Conservation (phyloP, 148 eudicot species). For the Persicaria tinctoria region DNA sequence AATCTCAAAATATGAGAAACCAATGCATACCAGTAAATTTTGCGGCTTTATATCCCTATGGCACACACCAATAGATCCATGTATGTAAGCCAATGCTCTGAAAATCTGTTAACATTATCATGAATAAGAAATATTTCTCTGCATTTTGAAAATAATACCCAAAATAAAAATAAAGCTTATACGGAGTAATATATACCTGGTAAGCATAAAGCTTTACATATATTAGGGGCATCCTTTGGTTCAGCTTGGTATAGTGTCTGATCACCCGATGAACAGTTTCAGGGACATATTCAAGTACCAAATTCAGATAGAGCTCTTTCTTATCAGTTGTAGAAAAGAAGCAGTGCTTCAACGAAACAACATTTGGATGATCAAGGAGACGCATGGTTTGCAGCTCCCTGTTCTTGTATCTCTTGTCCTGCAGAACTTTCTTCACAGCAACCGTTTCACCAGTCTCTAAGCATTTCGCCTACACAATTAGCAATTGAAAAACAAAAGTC, state of each 20-base stretch:
- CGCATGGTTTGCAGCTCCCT: slow-evolving; percentile 14
- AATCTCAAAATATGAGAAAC: background rate
- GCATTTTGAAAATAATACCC: background rate
- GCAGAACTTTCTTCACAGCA: slow-evolving; percentile 14
- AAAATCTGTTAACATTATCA: background rate
- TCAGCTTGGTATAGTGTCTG: slow-evolving; percentile 13
- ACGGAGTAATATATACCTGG: background rate
- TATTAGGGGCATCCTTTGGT: slow-evolving; percentile 13
- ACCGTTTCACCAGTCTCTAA: slow-evolving; percentile 15
- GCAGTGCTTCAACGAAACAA: slow-evolving; percentile 15
- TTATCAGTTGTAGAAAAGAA: slow-evolving; percentile 15
- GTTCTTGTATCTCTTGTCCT: slow-evolving; percentile 15
- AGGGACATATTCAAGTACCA: slow-evolving; percentile 14
- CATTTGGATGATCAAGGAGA: slow-evolving; percentile 13
- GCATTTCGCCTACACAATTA: slow-evolving; percentile 5
- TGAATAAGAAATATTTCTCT: background rate
- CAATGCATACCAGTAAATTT: slow-evolving; percentile 8
- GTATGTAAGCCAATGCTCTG: slow-evolving; percentile 15
- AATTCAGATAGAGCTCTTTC: slow-evolving; percentile 14
- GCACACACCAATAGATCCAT: slow-evolving; percentile 14
- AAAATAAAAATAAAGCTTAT: background rate
- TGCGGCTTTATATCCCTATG: slow-evolving; percentile 16
- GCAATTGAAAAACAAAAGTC: background rate
- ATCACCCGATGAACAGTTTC: slow-evolving; percentile 15
- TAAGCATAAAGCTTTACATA: slow-evolving; percentile 15